A percentile compares a stretch with the other conserved stretches of the same genome.
Evolutionary conservation across 345 rosid genomes (phyloP).

Genomic region (Lepidium aucheri): DNA sequence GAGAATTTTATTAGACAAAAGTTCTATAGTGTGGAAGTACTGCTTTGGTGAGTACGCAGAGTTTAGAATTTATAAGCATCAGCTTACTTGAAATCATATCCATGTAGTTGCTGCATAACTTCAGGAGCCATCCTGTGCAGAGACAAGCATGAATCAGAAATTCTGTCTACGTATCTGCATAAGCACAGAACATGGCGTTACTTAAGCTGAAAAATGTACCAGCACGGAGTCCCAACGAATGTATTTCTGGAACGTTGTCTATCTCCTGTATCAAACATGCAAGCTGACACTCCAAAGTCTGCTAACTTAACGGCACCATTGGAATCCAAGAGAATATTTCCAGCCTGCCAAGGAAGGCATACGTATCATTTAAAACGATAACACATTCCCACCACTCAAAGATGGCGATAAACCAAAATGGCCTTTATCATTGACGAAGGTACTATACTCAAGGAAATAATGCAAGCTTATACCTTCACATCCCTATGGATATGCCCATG

Average conservation of each 20-base stretch:
- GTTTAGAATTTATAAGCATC: constrained; percentile 8
- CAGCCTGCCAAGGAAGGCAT: constrained; percentile 58
- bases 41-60: neutral
- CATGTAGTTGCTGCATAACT: constrained; percentile 99
- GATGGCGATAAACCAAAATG: neutral
- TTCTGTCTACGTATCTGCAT: neutral
- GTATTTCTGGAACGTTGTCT: constrained; percentile 97
- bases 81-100: constrained; percentile 98
- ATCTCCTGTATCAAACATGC: constrained; percentile 98
- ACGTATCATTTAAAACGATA: neutral
- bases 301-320: constrained; percentile 87
- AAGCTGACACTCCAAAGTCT: constrained; percentile 96
- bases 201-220: constrained; percentile 39
- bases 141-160: constrained; percentile 11
- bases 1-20: constrained; percentile 19
- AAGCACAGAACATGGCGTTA: constrained; percentile 2
- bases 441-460: neutral
- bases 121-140: constrained; percentile 98
- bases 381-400: neutral
- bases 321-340: constrained; percentile 76
- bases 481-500: constrained; percentile 98
- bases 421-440: neutral
- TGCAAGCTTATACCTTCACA: constrained; percentile 60
- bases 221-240: constrained; percentile 99
- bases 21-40: neutral